Base-by-base conservation (phyloP, 495 filamentous ascomycete species). In the Tuber calosporum region DNA sequence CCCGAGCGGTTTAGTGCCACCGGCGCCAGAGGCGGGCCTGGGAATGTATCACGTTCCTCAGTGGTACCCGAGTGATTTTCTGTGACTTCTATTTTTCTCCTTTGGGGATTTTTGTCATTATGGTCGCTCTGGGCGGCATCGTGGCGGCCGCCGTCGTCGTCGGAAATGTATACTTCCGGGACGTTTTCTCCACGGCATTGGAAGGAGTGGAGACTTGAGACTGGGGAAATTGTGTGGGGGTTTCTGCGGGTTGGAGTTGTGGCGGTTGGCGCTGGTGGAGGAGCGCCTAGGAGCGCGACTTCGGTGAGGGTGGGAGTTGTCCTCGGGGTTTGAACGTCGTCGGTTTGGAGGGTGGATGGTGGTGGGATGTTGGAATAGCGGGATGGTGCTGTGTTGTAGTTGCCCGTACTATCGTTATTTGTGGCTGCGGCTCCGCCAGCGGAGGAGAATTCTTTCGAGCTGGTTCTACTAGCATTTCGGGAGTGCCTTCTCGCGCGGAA, bases 31-130 rank as follows among this genome's bases (percentile, higher is more conserved):
- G 53, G 13, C 26, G 53, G 15, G 53, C 53, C 26, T 17, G 76
- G 77, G 69, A 78, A 77, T 26, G 75, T 74, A 73, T 78, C 75
- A 13, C 75, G 76, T 36, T 70, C 76, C 41, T 78, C 76, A 41
- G 68, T 62, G 41, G 73, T 70, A 39, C 77, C 75, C 58, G 71
- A 72, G 69, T 75, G 66, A 70, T 76, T 71, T 36, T 58, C 75
- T 6, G 36, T 68, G 62, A 66, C 53, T 62, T 6, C 13, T 4
- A 4, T 6, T 62, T 34, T 62, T 34, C 53, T 62, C 30, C 30
- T 7, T 62, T 19, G 53, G 26, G 53, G 53, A 30, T 26, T n/a
- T 9, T 58, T 26, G 26, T 30, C 19, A 19, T 62, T 30, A 13
- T 62, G 26, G 26, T 5, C n/a, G 53, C 34, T n/a, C 8, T n/a